A percentile compares a stretch with the other conserved stretches of the same genome.
phyloP scores from a whole-genome alignment of 2,329 filamentous ascomycete genomes.

The Zasmidium citrigriseum region DNA sequence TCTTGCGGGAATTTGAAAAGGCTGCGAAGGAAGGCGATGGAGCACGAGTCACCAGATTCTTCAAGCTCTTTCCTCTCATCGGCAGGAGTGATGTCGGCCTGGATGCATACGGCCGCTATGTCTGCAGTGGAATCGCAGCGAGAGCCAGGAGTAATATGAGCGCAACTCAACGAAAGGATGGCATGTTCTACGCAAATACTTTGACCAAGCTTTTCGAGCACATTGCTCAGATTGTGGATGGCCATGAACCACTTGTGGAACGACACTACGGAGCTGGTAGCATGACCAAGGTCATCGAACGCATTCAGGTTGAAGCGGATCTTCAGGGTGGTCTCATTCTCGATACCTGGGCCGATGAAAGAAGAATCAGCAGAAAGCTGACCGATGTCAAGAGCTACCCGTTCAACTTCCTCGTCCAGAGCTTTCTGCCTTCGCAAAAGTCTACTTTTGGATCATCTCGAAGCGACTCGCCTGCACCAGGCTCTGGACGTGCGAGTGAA shows the following conservation, averaged over 20 bases:
- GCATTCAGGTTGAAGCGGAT: conserved; percentile 90
- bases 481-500: conserved; percentile 66
- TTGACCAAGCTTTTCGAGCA: conserved; percentile 94
- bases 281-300: conserved; percentile 93
- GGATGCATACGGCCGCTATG: conserved; percentile 93
- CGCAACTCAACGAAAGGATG: conserved; percentile 66
- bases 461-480: conserved; percentile 71
- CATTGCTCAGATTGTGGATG: conserved; percentile 93
- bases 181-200: conserved; percentile 87
- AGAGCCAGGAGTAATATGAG: conserved; percentile 80
- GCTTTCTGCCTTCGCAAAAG: conserved; percentile 76
- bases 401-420: conserved; percentile 95
- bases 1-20: conserved; percentile 92
- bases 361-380: conserved; percentile 77
- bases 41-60: conserved; percentile 88
- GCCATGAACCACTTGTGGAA: conserved; percentile 87
- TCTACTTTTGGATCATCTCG: conserved; percentile 61
- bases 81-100: conserved; percentile 84
- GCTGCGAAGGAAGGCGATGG: conserved; percentile 86
- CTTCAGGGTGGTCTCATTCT: conserved; percentile 94
- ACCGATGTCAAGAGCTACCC: conserved; percentile 98
- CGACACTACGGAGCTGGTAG: conserved; percentile 89
- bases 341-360: conserved; percentile 93
- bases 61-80: conserved; percentile 96
- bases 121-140: conserved; percentile 89